Percentiles rank a stretch among this genome's conserved stretches.
Conservation (phyloP, 306 rosid genomes). For the Citrullus colocynthis region DNA sequence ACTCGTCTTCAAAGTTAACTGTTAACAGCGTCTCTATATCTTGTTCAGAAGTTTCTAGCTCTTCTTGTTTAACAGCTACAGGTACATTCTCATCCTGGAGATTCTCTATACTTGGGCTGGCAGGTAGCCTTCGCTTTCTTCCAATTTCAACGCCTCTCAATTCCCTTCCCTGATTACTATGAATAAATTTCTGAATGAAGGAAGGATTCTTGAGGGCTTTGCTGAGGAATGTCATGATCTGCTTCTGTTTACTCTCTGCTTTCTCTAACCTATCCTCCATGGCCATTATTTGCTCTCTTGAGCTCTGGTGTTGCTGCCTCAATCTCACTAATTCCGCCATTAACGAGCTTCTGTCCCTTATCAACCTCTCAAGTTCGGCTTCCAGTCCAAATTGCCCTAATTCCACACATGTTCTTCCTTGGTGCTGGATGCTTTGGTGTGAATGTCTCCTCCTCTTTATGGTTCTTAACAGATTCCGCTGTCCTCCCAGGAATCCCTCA, state of each 20-base stretch:
- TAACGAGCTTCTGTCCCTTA: conserved; percentile 45
- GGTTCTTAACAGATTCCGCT: conserved; percentile 52
- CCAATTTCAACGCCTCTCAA: conserved; percentile 25
- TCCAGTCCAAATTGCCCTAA: conserved; percentile 69
- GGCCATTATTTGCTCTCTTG: conserved; percentile 27
- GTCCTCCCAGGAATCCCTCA: conserved; percentile 85
- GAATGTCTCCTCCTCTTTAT: conserved; percentile 83
- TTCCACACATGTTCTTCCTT: conserved; percentile 49
- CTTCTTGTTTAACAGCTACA: conserved; percentile 23
- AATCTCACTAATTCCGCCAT: conserved; percentile 56
- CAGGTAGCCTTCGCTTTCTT: conserved; percentile 54
- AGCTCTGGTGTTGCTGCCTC: conserved; percentile 62
- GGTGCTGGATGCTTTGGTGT: conserved; percentile 21
- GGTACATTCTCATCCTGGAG: conserved; percentile 26
- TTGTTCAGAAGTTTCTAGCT: conserved; percentile 26
- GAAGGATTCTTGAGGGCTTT: conserved; percentile 45
- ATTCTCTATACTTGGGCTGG: conserved; percentile 43
- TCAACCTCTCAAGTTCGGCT: conserved; percentile 51
- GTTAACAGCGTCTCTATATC: conserved; percentile 49
- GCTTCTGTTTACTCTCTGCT: conserved; percentile 68
- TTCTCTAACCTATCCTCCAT: conserved; percentile 52
- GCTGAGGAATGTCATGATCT: conserved; percentile 54
- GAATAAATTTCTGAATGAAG: conserved; percentile 31
- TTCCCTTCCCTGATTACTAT: conserved; percentile 28
- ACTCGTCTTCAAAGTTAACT: conserved; percentile 28